Base-by-base conservation (phyloP, 805 yeast genomes). In the Suhomyces sp. region DNA sequence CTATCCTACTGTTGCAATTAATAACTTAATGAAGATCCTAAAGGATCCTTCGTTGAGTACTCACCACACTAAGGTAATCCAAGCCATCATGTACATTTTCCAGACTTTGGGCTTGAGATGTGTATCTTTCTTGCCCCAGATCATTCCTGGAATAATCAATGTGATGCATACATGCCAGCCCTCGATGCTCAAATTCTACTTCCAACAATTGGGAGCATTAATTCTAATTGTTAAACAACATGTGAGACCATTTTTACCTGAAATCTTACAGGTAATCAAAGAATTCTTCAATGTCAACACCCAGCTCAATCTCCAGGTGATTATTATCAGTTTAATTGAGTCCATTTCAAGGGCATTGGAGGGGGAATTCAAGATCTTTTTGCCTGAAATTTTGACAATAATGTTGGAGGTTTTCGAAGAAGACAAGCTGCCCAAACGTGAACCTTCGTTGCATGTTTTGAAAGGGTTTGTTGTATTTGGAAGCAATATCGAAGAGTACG, bases 1-100 rank as follows among this genome's bases (percentile, higher is more conserved):
- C 61, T 92, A 89, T 62, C 97, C 98, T 2, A 91, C 97, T 0
- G 98, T 94, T 23, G 98, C 93, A 0, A 89, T 94, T 44, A 85
- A 85, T 45, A 89, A 92, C 6, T 72, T 94, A 55, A 81, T 92
- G 84, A 89, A 86, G 55, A 87, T 94, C 17, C 71, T 94, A 44
- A 86, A 87, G 58, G 99, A 94, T 67, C 83, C 88, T 0, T 89
- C 97, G 0, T 76, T 93, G 52, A 85, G 90, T 8, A 77, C 88
- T 0, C 96, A 92, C 64, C 98, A 94, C 65, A 88, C 92, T 2
- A 86, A 90, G 17, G 96, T 91, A 26, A 89, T 92, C n/a, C 97
- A 92, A 61, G 96, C 98, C 0, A 87, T 94, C 44, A 87, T 91
- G 82, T 86, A 87, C 60, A 92, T 94, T 46, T 92, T 92, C 76